These are phyloP conservation scores for Didymella arachidicola DNA, from an alignment of 2,329 filamentous ascomycete genomes.

Conservation along the genomic window DNA sequence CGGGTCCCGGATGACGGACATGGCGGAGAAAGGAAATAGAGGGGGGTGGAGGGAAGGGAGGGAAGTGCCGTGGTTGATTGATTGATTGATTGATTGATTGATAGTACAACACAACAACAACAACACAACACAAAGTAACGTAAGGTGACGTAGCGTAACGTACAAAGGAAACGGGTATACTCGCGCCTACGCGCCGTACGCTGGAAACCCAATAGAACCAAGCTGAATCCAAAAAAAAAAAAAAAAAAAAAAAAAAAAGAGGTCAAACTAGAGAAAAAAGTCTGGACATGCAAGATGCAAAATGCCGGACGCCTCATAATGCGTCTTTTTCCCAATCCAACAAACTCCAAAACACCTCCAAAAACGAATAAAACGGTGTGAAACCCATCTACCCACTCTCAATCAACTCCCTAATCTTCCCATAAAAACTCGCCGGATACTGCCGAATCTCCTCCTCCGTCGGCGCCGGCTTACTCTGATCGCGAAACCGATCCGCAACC, in stretches of 20 bases:
- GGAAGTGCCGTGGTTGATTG: no score
- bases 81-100: no score
- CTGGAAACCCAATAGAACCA: background rate
- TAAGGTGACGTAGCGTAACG: no score
- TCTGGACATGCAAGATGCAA: no score
- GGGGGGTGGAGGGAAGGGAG: no score
- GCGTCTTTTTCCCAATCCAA: background rate
- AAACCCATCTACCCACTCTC: slow-evolving; percentile 28
- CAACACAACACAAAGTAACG: no score
- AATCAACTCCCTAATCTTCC: slow-evolving; percentile 55
- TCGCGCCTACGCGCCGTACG: background rate
- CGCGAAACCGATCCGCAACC: slow-evolving; percentile 66
- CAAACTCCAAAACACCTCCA: no score
- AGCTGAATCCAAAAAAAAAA: background rate
- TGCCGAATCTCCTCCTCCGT: slow-evolving; percentile 62
- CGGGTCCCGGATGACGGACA: no score
- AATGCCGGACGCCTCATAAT: no score
- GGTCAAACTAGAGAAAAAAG: background rate
- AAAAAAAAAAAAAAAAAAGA: background rate
- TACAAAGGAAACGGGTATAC: background rate
- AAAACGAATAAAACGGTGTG: no score
- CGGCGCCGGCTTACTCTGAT: slow-evolving; percentile 60
- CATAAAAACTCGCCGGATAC: slow-evolving; percentile 58
- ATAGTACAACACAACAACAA: no score
- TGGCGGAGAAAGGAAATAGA: no score